Conservation (phyloP, 768 basidiomycete genomes). For the Cyathus striatus region DNA sequence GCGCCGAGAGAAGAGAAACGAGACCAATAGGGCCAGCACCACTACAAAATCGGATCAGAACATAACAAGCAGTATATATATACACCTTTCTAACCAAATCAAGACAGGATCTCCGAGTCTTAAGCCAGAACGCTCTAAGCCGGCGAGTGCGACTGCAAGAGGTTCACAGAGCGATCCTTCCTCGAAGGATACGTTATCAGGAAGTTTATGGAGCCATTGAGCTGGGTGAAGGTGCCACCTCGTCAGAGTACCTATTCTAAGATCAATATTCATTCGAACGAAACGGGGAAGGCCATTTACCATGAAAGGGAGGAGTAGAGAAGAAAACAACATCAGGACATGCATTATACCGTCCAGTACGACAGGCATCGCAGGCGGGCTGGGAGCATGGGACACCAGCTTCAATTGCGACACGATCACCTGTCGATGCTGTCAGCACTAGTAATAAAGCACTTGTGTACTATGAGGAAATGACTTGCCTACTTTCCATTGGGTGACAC, state of each 20-base stretch:
- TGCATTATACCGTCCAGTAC: slow-evolving; percentile 61
- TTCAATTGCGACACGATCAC: slow-evolving; percentile 67
- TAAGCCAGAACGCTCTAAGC: slow-evolving; percentile 59
- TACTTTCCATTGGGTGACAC: slow-evolving; percentile 60
- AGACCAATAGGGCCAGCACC: slow-evolving; percentile 69
- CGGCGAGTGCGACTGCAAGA: slow-evolving; percentile 61
- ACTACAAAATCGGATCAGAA: slow-evolving; percentile 19
- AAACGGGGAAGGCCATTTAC: slow-evolving; percentile 26
- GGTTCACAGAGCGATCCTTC: slow-evolving; percentile 69
- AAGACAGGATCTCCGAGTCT: slow-evolving; percentile 61
- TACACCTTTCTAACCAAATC: slow-evolving; percentile 39
- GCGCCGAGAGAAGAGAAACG: slow-evolving; percentile 53
- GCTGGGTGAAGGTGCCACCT: slow-evolving; percentile 66
- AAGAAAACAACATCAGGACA: slow-evolving; percentile 61
- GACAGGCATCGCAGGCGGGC: slow-evolving; percentile 55
- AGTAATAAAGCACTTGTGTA: not conserved
- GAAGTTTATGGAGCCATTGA: slow-evolving; percentile 63
- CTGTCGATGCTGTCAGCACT: slow-evolving; percentile 16
- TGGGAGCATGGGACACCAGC: slow-evolving; percentile 66
- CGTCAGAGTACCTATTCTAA: slow-evolving; percentile 47
- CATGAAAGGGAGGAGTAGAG: slow-evolving; percentile 67
- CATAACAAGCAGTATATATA: not conserved
- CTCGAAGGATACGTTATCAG: slow-evolving; percentile 56
- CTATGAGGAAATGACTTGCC: slow-evolving; percentile 22
- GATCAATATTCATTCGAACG: slow-evolving; percentile 1